These are phyloP conservation scores for Penicillium fuscoglaucum DNA, from an alignment of 2,329 filamentous ascomycete genomes.

Conservation along the genomic window DNA sequence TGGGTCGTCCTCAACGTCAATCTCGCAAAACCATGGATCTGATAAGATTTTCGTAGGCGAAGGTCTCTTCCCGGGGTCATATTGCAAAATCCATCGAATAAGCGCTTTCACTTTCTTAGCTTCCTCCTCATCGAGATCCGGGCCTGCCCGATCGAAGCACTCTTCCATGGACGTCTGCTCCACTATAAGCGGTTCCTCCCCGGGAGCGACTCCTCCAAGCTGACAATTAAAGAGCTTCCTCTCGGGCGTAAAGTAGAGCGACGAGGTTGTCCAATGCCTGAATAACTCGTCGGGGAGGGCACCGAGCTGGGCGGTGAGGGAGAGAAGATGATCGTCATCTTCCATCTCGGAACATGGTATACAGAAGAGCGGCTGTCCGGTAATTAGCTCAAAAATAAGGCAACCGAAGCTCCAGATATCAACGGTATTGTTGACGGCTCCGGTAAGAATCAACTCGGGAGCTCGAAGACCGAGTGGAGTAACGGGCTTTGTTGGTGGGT, in stretches of 20 bases:
- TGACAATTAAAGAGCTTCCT: constrained; percentile 22
- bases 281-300: constrained; percentile 29
- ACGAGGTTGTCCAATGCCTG: constrained; percentile 26
- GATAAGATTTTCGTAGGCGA: constrained; percentile 29
- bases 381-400: constrained; percentile 35
- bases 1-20: constrained; percentile 13
- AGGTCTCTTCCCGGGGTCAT: constrained; percentile 31
- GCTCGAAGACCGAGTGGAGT: constrained; percentile 30
- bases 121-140: constrained; percentile 29
- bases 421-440: constrained; percentile 23
- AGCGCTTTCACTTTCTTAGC: constrained; percentile 26
- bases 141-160: constrained; percentile 24
- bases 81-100: constrained; percentile 32
- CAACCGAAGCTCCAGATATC: constrained; percentile 37
- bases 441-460: constrained; percentile 31
- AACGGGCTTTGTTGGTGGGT: constrained; percentile 26
- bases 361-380: constrained; percentile 27
- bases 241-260: constrained; percentile 25
- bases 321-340: constrained; percentile 34
- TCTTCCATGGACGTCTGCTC: constrained; percentile 26
- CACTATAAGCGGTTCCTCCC: constrained; percentile 27
- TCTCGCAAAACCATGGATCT: constrained; percentile 33
- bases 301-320: constrained; percentile 27
- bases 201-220: constrained; percentile 20
- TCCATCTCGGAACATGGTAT: constrained; percentile 23